Evolutionary conservation across 495 filamentous ascomycete species (phyloP).

Genomic region (Penicillium odoratum): DNA sequence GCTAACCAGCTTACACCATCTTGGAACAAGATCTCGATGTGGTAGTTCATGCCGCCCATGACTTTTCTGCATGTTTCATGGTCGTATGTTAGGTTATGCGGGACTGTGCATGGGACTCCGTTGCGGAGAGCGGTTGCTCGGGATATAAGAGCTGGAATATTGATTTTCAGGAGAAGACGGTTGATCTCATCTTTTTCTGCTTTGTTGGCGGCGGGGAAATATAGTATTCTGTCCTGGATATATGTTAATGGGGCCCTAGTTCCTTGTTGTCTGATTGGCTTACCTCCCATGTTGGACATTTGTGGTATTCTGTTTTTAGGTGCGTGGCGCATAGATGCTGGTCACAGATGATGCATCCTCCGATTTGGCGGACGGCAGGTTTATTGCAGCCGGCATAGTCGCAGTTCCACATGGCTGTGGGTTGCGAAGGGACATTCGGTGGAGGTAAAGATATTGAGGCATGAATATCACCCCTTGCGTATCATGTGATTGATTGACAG

Average conservation of each 20-base stretch:
- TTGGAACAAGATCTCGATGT: conserved; percentile 28
- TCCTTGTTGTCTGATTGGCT: conserved; percentile 5
- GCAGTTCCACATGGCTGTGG: conserved; percentile 26
- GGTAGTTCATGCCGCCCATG: conserved; percentile 41
- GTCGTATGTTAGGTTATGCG: conserved; percentile 28
- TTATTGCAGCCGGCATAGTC: conserved; percentile 29
- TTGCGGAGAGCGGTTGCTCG: conserved; percentile 23
- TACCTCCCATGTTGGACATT: conserved; percentile 39
- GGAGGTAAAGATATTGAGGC: background rate
- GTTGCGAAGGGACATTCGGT: background rate
- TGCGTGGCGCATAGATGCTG: conserved; percentile 35
- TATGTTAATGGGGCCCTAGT: background rate
- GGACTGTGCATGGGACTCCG: conserved; percentile 27
- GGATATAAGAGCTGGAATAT: conserved; percentile 25
- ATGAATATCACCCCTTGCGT: background rate
- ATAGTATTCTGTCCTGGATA: conserved; percentile 29
- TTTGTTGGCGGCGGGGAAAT: conserved; percentile 22
- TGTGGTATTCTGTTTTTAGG: conserved; percentile 26
- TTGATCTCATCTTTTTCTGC: conserved; percentile 30
- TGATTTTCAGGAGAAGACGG: conserved; percentile 30
- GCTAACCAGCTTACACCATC: conserved; percentile 31
- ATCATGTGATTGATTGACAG: background rate
- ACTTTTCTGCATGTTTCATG: conserved; percentile 27
- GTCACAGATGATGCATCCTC: conserved; percentile 36
- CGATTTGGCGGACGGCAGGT: conserved; percentile 29